phyloP scores from a whole-genome alignment of 139 green algal species.

The Tetratostichococcus sp. region DNA sequence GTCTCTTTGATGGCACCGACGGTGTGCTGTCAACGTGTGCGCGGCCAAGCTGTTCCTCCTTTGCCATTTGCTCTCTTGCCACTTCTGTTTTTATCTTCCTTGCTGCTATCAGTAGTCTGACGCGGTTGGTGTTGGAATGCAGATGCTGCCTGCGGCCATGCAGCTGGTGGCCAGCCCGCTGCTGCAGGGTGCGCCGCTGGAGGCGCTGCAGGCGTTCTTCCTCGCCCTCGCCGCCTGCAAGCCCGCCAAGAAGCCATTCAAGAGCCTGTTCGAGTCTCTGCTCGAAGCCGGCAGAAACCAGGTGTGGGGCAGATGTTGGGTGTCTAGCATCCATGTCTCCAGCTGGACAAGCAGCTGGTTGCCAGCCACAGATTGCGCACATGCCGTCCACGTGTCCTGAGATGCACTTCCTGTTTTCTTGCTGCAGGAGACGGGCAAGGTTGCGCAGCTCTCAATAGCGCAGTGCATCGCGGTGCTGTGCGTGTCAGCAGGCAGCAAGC shows the following conservation, averaged over 20 bases:
- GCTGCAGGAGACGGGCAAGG: constrained; percentile 18
- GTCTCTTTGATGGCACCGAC: no score
- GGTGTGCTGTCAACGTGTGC: no score
- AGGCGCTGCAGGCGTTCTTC: constrained; percentile 76
- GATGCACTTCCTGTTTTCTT: not conserved
- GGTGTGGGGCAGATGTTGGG: not conserved
- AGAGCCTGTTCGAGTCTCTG: constrained; percentile 57
- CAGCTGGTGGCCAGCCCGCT: constrained; percentile 71
- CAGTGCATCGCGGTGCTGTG: constrained; percentile 78
- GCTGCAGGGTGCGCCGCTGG: constrained; percentile 61
- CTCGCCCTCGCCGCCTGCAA: constrained; percentile 41
- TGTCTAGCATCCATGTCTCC: no score
- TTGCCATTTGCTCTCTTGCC: no score
- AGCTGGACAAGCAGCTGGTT: no score
- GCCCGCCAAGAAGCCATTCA: constrained; percentile 24
- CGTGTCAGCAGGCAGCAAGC: constrained; percentile 25
- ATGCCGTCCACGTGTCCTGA: no score
- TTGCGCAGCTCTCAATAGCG: constrained; percentile 56
- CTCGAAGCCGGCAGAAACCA: constrained; percentile 39
- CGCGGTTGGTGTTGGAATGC: no score
- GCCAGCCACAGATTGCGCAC: no score
- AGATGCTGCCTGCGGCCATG: constrained; percentile 51
- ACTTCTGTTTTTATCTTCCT: no score
- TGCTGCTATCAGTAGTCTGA: no score
- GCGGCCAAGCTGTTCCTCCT: no score